Percentiles rank a stretch among this genome's conserved stretches.
Conservation (phyloP, 202 grass and related monocot genomes). For the Bolboschoenoplectus hybrid region DNA sequence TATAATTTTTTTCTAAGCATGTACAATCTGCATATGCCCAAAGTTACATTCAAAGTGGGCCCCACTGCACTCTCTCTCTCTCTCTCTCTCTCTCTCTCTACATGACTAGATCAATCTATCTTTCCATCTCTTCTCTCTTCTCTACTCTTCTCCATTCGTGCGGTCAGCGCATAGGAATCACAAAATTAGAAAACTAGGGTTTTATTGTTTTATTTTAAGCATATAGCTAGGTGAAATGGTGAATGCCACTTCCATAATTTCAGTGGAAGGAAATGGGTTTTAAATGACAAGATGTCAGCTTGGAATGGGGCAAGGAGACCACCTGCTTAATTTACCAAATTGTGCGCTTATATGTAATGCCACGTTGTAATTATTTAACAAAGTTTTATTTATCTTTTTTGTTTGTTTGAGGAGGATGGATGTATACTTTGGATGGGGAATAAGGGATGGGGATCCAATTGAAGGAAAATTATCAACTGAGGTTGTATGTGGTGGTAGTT, state of each 20-base stretch:
- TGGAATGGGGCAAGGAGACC: constrained; percentile 65
- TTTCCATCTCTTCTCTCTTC: not conserved
- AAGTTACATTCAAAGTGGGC: constrained; percentile 46
- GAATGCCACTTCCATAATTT: constrained; percentile 58
- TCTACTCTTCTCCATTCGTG: constrained; percentile 63
- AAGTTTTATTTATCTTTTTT: not conserved
- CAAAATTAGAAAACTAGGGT: constrained; percentile 46
- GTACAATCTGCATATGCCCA: constrained; percentile 33
- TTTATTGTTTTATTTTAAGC: constrained; percentile 30
- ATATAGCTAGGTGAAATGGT: constrained; percentile 30
- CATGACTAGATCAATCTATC: constrained; percentile 19
- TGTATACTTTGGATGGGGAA: constrained; percentile 22
- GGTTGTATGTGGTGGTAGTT: not conserved
- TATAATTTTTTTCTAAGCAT: not conserved
- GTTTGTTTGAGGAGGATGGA: not conserved
- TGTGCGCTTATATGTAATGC: constrained; percentile 29
- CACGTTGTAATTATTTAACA: constrained; percentile 25
- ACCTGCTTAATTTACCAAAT: constrained; percentile 50
- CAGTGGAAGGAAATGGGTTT: constrained; percentile 71
- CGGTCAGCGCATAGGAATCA: constrained; percentile 96
- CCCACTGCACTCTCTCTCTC: not conserved
- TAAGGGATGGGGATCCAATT: not conserved
- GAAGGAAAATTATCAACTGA: not conserved
- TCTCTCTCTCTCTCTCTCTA: not conserved
- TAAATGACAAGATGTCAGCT: constrained; percentile 88